phyloP scores from a whole-genome alignment of 2,329 filamentous ascomycete genomes.

The Xylariomycetidae sp. region DNA sequence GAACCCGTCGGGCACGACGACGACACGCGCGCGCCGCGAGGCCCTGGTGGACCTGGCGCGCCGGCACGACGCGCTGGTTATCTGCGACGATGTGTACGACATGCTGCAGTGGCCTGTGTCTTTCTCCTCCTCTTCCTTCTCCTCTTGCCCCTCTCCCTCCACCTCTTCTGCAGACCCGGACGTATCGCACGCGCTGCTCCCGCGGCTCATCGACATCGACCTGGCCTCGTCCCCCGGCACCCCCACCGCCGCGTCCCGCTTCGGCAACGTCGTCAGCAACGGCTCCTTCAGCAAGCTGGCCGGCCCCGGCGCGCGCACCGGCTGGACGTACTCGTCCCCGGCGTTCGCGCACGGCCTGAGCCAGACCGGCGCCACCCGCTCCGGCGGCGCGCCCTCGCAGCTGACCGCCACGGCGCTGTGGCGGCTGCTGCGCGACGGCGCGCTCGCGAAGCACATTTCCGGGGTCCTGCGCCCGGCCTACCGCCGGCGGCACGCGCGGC shows the following conservation, averaged over 20 bases:
- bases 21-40: conserved; percentile 62
- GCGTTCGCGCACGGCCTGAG: conserved; percentile 45
- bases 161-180: conserved; percentile 9
- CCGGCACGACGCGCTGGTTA: conserved; percentile 71
- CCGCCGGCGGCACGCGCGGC: conserved; percentile 37
- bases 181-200: conserved; percentile 48
- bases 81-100: conserved; percentile 93
- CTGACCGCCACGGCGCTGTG: conserved; percentile 47
- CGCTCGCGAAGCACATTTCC: conserved; percentile 38
- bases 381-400: conserved; percentile 53
- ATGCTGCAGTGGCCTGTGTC: conserved; percentile 69
- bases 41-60: conserved; percentile 71
- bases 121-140: not conserved
- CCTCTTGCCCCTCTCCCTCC: conserved; percentile 1
- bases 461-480: conserved; percentile 38
- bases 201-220: conserved; percentile 76
- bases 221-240: conserved; percentile 50
- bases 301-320: conserved; percentile 74
- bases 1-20: conserved; percentile 81
- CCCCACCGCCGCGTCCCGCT: conserved; percentile 34
- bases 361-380: conserved; percentile 47
- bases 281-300: conserved; percentile 86
- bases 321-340: conserved; percentile 71
- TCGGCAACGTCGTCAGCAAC: conserved; percentile 80
- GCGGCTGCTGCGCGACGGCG: conserved; percentile 39